phyloP scores from a whole-genome alignment of 2,329 filamentous ascomycete species.

The Biscogniauxia sp. region DNA sequence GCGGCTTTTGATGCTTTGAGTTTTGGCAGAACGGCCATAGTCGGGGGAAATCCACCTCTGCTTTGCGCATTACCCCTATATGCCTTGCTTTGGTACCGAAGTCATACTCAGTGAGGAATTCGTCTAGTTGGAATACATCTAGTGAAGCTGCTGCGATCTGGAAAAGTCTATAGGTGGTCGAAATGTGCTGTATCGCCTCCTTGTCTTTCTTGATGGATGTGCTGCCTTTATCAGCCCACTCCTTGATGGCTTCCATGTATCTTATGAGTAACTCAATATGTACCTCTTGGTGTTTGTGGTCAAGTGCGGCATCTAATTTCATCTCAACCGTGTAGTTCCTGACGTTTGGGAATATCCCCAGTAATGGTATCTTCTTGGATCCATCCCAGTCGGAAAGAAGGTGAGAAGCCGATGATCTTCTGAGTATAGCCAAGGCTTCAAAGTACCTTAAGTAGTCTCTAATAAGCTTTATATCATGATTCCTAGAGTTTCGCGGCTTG shows the following conservation, averaged over 20 bases:
- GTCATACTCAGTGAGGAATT: conserved; percentile 14
- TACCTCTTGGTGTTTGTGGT: conserved; percentile 20
- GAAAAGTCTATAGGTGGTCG: conserved; percentile 12
- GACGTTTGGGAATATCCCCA: conserved; percentile 26
- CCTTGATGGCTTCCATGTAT: conserved; percentile 18
- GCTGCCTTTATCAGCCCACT: conserved; percentile 9
- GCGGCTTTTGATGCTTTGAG: conserved; percentile 9
- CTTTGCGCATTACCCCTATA: conserved; percentile 22
- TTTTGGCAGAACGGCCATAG: conserved; percentile 21
- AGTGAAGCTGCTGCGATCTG: conserved; percentile 27
- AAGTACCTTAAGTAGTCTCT: conserved; percentile 24
- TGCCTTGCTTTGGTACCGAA: conserved; percentile 15
- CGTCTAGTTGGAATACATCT: conserved; percentile 23
- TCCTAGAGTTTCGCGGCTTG: background rate
- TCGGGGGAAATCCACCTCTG: conserved; percentile 16
- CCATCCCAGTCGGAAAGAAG: conserved; percentile 21
- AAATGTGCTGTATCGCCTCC: conserved; percentile 2
- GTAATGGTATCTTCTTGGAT: conserved; percentile 16
- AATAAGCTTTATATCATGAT: conserved; percentile 18
- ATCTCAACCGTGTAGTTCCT: conserved; percentile 27
- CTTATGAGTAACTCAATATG: conserved; percentile 22
- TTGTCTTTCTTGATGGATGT: background rate
- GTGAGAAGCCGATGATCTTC: conserved; percentile 26
- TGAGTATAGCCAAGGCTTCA: conserved; percentile 28
- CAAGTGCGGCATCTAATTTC: conserved; percentile 11